Evolutionary conservation across 1,284 basidiomycete species (phyloP).

Genomic region (Apiotrichum siamense): DNA sequence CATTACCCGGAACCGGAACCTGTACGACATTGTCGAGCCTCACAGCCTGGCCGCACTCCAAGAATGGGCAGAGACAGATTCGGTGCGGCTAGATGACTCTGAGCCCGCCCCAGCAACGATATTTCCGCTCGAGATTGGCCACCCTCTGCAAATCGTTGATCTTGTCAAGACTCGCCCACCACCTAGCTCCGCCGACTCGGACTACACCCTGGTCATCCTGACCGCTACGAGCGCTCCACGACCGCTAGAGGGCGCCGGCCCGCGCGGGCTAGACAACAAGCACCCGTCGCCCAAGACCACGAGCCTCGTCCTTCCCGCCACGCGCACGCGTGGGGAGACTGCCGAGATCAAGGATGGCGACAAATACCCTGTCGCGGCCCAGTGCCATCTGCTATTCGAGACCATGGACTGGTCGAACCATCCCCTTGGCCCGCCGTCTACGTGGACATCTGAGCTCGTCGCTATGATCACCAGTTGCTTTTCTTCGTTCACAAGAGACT

Average conservation of each 20-base stretch:
- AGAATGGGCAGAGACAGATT: conserved; percentile 26
- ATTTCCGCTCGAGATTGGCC: conserved; percentile 3
- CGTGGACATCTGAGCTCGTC: conserved; percentile 13
- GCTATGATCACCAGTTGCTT: conserved; percentile 1
- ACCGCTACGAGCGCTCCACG: background rate
- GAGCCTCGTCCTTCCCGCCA: background rate
- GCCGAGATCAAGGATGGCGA: background rate
- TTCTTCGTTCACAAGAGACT: conserved; percentile 12
- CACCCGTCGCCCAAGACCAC: background rate
- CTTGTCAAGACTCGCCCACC: conserved; percentile 10
- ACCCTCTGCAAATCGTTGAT: background rate
- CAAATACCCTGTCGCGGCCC: conserved; percentile 6
- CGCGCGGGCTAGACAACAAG: background rate
- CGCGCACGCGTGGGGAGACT: no score
- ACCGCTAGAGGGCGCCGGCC: background rate
- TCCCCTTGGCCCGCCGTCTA: conserved; percentile 23
- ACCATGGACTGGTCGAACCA: conserved; percentile 33
- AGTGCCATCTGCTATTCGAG: conserved; percentile 26
- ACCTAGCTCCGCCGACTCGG: background rate
- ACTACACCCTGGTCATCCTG: background rate
- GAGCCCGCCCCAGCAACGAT: background rate
- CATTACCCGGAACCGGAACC: conserved; percentile 16
- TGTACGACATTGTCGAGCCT: conserved; percentile 23
- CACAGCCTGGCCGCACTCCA: conserved; percentile 17
- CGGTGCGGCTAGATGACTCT: background rate